phyloP scores from a whole-genome alignment of 2,329 filamentous ascomycete genomes.

The Hypoxylon sp. region DNA sequence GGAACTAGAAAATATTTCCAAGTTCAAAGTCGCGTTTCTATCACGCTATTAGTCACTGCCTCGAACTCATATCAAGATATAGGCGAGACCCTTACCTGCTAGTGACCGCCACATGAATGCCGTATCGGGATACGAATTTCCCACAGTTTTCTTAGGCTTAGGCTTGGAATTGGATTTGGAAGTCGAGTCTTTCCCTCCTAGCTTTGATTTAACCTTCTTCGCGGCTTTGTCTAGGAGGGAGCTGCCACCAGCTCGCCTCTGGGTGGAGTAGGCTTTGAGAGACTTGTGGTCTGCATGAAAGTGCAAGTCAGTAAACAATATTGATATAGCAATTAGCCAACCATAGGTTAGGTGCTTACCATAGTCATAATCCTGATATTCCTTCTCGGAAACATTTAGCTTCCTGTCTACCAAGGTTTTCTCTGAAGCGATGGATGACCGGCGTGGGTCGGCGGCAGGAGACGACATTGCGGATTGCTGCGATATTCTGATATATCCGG shows the following conservation, averaged over 20 bases:
- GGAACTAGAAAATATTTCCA: neutral
- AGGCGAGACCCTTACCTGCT: conserved; percentile 27
- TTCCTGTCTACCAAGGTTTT: conserved; percentile 41
- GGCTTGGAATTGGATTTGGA: conserved; percentile 28
- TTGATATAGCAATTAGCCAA: neutral
- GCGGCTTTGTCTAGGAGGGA: conserved; percentile 35
- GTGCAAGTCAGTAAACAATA: neutral
- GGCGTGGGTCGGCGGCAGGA: conserved; percentile 18
- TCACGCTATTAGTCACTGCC: conserved; percentile 6
- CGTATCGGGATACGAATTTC: conserved; percentile 37
- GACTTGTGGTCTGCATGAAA: conserved; percentile 32
- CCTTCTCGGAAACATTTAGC: neutral
- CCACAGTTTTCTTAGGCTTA: conserved; percentile 14
- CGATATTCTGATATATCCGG: conserved; percentile 17
- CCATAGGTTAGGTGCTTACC: conserved; percentile 3
- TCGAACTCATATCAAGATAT: neutral
- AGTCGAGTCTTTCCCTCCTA: conserved; percentile 30
- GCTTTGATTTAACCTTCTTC: conserved; percentile 44
- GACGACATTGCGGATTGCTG: conserved; percentile 3
- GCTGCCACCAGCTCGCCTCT: conserved; percentile 10
- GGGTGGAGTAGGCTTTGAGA: conserved; percentile 13
- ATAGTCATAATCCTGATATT: conserved; percentile 29
- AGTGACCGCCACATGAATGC: conserved; percentile 37
- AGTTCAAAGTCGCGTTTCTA: conserved; percentile 33
- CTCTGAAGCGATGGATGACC: conserved; percentile 41